phyloP scores from a whole-genome alignment of 345 rosid species.

The Excoecaria cochinchinensis region DNA sequence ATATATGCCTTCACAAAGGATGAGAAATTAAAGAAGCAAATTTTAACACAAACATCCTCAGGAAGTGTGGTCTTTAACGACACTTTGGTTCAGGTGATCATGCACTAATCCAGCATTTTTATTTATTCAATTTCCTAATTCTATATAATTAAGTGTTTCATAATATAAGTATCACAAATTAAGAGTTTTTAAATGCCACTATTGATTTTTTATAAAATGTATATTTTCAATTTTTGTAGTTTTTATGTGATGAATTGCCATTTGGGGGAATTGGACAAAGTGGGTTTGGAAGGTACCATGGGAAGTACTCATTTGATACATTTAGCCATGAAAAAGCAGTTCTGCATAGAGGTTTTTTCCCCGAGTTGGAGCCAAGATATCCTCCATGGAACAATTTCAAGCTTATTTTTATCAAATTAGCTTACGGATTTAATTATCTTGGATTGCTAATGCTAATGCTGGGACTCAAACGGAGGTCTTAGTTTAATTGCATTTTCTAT shows the following conservation, averaged over 20 bases:
- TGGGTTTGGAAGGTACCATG: conserved; percentile 86
- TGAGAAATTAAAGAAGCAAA: conserved; percentile 54
- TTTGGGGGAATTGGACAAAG: conserved; percentile 91
- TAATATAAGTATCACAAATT: too few relatives aligned
- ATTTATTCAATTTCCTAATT: too few relatives aligned
- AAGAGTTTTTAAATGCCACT: too few relatives aligned
- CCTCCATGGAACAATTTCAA: conserved; percentile 87
- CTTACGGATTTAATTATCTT: conserved; percentile 54
- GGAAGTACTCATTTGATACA: conserved; percentile 82
- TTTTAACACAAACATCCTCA: conserved; percentile 65
- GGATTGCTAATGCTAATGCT: conserved; percentile 53
- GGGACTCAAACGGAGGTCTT: conserved; percentile 41
- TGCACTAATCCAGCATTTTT: background rate
- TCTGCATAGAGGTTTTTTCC: conserved; percentile 54
- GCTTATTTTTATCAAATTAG: conserved; percentile 56
- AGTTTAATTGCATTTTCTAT: background rate
- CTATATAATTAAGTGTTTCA: too few relatives aligned
- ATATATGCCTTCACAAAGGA: conserved; percentile 64
- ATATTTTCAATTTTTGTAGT: conserved; percentile 37
- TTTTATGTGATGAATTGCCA: conserved; percentile 60
- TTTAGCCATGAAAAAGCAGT: conserved; percentile 93
- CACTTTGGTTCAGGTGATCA: conserved; percentile 56
- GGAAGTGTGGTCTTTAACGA: conserved; percentile 78
- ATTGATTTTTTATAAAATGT: too few relatives aligned
- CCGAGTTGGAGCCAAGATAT: conserved; percentile 71